Percentiles rank a stretch among this genome's conserved stretches.
Conservation (phyloP, 31 red algal genomes). For the Endocladia muricata region DNA sequence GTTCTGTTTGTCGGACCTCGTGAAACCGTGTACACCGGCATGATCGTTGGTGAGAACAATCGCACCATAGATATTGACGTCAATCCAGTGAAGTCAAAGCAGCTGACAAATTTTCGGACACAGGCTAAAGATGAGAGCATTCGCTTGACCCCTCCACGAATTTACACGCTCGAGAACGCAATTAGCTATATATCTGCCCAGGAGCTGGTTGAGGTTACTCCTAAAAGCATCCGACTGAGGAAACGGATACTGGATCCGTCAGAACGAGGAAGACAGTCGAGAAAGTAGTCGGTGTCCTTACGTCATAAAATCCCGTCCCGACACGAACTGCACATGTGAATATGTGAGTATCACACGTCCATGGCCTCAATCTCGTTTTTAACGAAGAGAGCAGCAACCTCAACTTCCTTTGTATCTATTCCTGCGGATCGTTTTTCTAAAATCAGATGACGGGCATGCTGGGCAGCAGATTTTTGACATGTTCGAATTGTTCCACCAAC, state of each 20-base stretch:
- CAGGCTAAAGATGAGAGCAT: slow-evolving; percentile 68
- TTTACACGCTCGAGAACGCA: slow-evolving; percentile 66
- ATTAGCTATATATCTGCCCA: slow-evolving; percentile 60
- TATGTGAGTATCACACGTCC: neutral
- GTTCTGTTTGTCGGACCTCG: slow-evolving; percentile 69
- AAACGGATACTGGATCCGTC: slow-evolving; percentile 65
- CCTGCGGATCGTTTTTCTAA: slow-evolving; percentile 3
- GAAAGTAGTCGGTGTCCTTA: slow-evolving; percentile 41
- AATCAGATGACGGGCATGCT: slow-evolving; percentile 19
- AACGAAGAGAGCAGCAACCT: slow-evolving; percentile 4
- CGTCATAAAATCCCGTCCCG: neutral
- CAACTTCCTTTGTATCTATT: neutral
- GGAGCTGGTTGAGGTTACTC: slow-evolving; percentile 85
- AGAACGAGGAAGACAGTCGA: slow-evolving; percentile 32
- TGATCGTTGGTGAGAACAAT: slow-evolving; percentile 81
- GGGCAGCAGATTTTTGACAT: slow-evolving; percentile 43
- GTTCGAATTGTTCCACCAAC: slow-evolving; percentile 59
- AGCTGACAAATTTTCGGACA: slow-evolving; percentile 87
- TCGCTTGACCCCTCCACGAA: slow-evolving; percentile 56
- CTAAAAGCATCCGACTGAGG: slow-evolving; percentile 69
- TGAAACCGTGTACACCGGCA: slow-evolving; percentile 74
- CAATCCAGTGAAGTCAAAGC: slow-evolving; percentile 81
- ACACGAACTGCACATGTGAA: neutral
- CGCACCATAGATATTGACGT: slow-evolving; percentile 80
- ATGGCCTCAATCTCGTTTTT: slow-evolving; percentile 24